Percentiles rank a stretch among this genome's conserved stretches.
Conservation (phyloP, 352 stramenopile species). For the Globisporangium parvum region DNA sequence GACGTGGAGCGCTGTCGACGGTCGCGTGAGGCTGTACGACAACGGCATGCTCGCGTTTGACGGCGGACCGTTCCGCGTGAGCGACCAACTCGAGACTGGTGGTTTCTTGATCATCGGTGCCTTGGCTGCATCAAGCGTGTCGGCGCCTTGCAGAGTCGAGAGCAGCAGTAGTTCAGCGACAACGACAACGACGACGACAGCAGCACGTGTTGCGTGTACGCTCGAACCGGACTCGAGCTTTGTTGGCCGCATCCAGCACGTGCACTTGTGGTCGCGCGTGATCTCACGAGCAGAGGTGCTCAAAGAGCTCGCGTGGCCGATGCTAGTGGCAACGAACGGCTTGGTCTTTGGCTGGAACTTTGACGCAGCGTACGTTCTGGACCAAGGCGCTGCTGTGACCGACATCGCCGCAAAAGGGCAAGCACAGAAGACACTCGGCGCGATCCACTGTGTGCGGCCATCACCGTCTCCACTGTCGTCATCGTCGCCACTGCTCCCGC, state of each 20-base stretch:
- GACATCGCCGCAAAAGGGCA: constrained; percentile 48
- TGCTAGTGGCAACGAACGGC: constrained; percentile 42
- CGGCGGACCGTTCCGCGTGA: constrained; percentile 48
- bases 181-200: background rate
- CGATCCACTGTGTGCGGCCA: constrained; percentile 21
- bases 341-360: constrained; percentile 69
- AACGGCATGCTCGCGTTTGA: constrained; percentile 69
- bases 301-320: constrained; percentile 48
- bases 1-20: constrained; percentile 49
- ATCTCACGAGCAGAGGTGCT: constrained; percentile 41
- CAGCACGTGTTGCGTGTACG: constrained; percentile 18
- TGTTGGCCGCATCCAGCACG: constrained; percentile 43
- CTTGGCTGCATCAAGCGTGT: constrained; percentile 21
- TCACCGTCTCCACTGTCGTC: background rate
- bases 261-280: constrained; percentile 52
- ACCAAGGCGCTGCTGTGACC: constrained; percentile 22
- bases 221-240: constrained; percentile 23
- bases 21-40: constrained; percentile 47
- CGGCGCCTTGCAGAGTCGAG: background rate
- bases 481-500: background rate
- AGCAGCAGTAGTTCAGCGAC: background rate
- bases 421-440: constrained; percentile 32
- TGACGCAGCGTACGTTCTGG: constrained; percentile 22
- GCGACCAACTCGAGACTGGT: constrained; percentile 16
- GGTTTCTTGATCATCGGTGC: constrained; percentile 45